phyloP scores from a whole-genome alignment of 2,329 filamentous ascomycete species.

The Colletotrichum orchidophilum region DNA sequence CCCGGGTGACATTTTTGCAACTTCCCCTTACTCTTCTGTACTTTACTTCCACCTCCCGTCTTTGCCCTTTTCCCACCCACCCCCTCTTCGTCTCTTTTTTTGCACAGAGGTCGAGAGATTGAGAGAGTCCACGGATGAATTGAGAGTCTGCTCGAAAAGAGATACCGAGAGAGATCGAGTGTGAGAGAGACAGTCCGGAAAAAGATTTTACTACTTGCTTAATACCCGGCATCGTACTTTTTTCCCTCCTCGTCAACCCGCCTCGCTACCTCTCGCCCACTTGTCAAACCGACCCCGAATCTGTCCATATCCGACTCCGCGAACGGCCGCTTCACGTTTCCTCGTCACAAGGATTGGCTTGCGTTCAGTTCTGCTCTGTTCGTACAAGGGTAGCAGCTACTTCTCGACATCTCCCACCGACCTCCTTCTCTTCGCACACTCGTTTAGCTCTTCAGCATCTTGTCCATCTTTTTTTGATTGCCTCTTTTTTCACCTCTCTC shows the following conservation, averaged over 20 bases:
- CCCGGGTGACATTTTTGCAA: conserved; percentile 33
- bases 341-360: conserved; percentile 15
- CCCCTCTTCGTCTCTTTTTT: conserved; percentile 16
- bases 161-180: background rate
- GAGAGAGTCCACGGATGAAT: conserved; percentile 25
- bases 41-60: conserved; percentile 22
- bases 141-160: background rate
- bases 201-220: conserved; percentile 6
- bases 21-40: conserved; percentile 33
- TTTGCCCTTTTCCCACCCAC: conserved; percentile 3
- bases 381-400: conserved; percentile 20
- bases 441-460: conserved; percentile 32
- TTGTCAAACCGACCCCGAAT: conserved; percentile 17
- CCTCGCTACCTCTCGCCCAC: conserved; percentile 11
- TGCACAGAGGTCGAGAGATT: conserved; percentile 27
- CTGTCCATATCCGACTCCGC: background rate
- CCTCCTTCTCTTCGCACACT: conserved; percentile 34
- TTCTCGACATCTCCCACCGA: conserved; percentile 27
- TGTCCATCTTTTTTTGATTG: conserved; percentile 18
- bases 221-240: background rate
- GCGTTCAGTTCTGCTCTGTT: conserved; percentile 12
- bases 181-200: background rate
- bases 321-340: background rate
- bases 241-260: conserved; percentile 7
- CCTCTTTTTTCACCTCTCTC: conserved; percentile 9